A percentile compares a stretch with the other conserved stretches of the same genome.
phyloP scores from a whole-genome alignment of 129 eudicot species.

The Artemisia annua region DNA sequence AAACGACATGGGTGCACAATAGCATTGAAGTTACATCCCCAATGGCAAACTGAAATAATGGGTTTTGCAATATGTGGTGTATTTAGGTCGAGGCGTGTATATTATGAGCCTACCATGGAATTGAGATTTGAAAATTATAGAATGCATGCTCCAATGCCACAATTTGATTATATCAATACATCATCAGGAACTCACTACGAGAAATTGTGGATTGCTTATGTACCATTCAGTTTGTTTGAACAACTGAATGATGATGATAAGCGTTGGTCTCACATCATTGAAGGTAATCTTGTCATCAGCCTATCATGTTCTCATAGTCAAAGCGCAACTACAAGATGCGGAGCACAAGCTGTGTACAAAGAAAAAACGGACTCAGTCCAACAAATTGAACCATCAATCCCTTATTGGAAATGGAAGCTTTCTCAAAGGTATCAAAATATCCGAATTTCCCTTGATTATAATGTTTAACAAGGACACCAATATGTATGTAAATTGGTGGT shows the following conservation, averaged over 20 bases:
- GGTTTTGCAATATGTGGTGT: neutral
- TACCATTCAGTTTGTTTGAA: neutral
- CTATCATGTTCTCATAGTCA: neutral
- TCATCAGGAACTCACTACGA: neutral
- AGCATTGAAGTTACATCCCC: neutral
- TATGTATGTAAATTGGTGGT: too few relatives aligned
- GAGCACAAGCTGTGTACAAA: conserved; percentile 3
- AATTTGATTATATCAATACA: neutral
- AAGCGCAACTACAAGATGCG: neutral
- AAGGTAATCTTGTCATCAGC: conserved; percentile 8
- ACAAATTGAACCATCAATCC: neutral
- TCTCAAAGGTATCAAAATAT: neutral
- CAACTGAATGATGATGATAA: neutral
- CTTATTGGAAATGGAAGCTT: conserved; percentile 6
- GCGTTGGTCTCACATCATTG: neutral
- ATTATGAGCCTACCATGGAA: neutral
- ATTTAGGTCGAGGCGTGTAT: too few relatives aligned
- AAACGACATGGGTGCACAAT: neutral
- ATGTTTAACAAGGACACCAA: too few relatives aligned
- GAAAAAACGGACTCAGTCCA: neutral
- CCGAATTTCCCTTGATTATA: too few relatives aligned
- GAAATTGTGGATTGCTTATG: neutral
- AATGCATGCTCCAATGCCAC: neutral
- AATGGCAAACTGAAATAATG: neutral
- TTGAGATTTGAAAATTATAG: neutral